These are phyloP conservation scores for Solanum sejunctum DNA, from an alignment of 257 asterid species.

Conservation along the genomic window DNA sequence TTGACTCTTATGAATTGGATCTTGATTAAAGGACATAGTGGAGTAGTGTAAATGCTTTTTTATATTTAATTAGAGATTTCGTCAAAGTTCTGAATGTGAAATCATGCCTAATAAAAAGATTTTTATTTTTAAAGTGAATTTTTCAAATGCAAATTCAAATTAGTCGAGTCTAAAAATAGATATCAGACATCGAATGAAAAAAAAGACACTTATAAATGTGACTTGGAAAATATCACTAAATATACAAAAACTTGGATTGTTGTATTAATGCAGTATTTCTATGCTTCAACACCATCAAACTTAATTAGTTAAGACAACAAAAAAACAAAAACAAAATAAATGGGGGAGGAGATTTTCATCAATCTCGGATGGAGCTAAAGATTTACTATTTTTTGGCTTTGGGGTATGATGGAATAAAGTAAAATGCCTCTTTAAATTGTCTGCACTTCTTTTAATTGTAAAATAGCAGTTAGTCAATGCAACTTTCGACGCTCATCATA, in stretches of 20 bases:
- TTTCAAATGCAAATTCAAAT: rapidly evolving
- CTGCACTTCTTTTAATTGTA: too few species aligned
- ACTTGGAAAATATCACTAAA: neutral
- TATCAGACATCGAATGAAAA: rapidly evolving
- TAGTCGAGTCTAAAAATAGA: neutral
- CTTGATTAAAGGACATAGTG: neutral
- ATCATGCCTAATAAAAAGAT: rapidly evolving
- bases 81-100: rapidly evolving
- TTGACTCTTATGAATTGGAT: neutral
- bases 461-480: too few species aligned
- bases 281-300: neutral
- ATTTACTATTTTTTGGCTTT: too few species aligned
- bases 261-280: neutral
- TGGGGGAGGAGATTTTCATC: too few species aligned
- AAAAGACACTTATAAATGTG: too few species aligned
- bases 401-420: too few species aligned
- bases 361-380: too few species aligned
- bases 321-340: too few species aligned
- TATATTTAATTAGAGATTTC: neutral
- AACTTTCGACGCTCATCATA: too few species aligned
- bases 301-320: neutral
- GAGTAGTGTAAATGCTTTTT: neutral
- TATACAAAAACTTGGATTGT: neutral
- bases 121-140: neutral
- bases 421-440: too few species aligned